Percentiles rank a stretch among this genome's conserved stretches.
Conservation (phyloP, 1,284 basidiomycete genomes). For the Xerocomus nothofagi region DNA sequence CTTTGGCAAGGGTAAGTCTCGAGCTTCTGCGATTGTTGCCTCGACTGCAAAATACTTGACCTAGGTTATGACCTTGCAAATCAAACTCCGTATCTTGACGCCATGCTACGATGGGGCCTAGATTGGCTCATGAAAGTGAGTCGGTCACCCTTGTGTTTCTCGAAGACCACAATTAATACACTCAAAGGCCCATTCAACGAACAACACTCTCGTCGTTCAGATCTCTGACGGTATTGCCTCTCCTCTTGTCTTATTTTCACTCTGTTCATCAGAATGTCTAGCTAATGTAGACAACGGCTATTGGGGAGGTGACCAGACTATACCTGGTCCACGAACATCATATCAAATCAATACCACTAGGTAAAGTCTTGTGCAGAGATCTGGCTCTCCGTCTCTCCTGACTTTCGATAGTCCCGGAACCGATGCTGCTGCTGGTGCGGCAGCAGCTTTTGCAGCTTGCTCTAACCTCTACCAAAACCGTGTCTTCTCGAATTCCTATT, state of each 20-base stretch:
- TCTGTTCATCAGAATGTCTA: conserved; percentile 26
- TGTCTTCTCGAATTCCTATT: conserved; percentile 51
- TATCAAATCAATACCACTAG: conserved; percentile 75
- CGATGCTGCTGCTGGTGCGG: conserved; percentile 80
- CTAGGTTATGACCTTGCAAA: conserved; percentile 78
- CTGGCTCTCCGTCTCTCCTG: neutral
- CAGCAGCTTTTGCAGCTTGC: conserved; percentile 86
- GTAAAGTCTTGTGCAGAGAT: conserved; percentile 11
- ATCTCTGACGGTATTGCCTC: conserved; percentile 57
- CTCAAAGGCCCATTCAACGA: conserved; percentile 74
- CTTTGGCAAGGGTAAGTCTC: conserved; percentile 63
- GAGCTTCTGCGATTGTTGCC: neutral
- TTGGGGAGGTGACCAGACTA: conserved; percentile 84
- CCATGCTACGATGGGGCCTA: conserved; percentile 84
- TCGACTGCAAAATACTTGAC: neutral
- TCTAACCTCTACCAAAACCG: conserved; percentile 73
- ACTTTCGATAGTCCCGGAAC: conserved; percentile 67
- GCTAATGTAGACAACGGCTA: conserved; percentile 71
- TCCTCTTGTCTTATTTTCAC: neutral
- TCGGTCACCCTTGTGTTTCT: conserved; percentile 1
- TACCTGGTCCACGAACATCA: conserved; percentile 73
- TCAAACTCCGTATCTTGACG: conserved; percentile 87
- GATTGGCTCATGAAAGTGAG: conserved; percentile 88
- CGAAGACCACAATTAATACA: neutral
- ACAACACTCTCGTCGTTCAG: conserved; percentile 77